phyloP scores from a whole-genome alignment of 2,329 filamentous ascomycete species.

The Orbilia javanica region DNA sequence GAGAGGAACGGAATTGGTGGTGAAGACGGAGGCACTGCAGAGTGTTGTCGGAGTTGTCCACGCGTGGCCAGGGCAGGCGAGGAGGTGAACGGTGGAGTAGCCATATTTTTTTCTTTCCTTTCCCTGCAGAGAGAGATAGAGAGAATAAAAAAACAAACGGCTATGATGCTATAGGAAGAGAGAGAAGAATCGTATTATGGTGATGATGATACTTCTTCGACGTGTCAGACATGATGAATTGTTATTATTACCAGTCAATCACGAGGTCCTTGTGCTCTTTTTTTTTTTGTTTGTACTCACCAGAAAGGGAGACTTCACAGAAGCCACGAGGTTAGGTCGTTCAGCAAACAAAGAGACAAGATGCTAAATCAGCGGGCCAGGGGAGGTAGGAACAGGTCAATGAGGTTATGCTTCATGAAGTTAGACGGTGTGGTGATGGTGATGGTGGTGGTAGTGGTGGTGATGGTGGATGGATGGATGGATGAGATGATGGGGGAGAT shows the following conservation, averaged over 20 bases:
- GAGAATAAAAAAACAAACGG: background rate
- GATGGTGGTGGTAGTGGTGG: background rate
- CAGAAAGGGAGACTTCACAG: conserved; percentile 29
- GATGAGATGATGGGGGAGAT: background rate
- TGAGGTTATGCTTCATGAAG: background rate
- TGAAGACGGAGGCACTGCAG: conserved; percentile 30
- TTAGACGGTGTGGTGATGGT: background rate
- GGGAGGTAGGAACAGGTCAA: conserved; percentile 2
- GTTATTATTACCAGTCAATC: background rate
- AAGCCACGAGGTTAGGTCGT: conserved; percentile 13
- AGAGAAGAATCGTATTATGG: background rate
- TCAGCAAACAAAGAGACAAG: background rate
- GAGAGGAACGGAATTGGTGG: conserved; percentile 42
- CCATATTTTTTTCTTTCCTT: conserved; percentile 30
- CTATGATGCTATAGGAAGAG: conserved; percentile 8
- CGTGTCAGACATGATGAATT: conserved; percentile 15
- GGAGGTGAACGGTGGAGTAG: conserved; percentile 51
- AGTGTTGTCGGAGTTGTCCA: conserved; percentile 38
- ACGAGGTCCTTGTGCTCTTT: background rate
- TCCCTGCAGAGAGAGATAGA: background rate
- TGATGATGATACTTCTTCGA: conserved; percentile 22
- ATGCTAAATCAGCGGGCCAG: background rate
- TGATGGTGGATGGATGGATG: background rate
- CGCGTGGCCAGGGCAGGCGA: conserved; percentile 32
- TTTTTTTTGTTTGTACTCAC: conserved; percentile 13